phyloP scores from a whole-genome alignment of 2,329 filamentous ascomycete genomes.

The Exophiala sp. region DNA sequence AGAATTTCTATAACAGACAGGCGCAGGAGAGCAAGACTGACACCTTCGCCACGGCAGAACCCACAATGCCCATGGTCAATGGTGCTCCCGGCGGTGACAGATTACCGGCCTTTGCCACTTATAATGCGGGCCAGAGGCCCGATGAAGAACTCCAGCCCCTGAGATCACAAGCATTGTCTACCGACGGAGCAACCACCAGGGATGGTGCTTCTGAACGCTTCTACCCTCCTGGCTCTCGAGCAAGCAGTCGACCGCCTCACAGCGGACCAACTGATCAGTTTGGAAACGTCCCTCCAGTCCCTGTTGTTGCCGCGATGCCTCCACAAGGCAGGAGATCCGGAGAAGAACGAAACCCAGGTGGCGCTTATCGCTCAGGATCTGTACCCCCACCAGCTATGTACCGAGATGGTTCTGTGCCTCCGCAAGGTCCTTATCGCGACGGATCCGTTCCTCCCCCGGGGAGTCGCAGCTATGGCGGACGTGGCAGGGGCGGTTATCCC shows the following conservation, averaged over 20 bases:
- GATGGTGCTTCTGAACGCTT: conserved; percentile 31
- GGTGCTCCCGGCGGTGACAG: conserved; percentile 53
- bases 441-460: conserved; percentile 28
- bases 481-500: conserved; percentile 56
- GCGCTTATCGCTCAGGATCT: conserved; percentile 17
- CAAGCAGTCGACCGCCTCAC: conserved; percentile 33
- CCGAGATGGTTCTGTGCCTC: too few relatives aligned
- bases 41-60: conserved; percentile 52
- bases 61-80: conserved; percentile 58
- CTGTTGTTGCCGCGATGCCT: conserved; percentile 28
- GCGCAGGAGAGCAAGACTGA: conserved; percentile 33
- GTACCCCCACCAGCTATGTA: neutral
- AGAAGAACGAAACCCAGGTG: conserved; percentile 14
- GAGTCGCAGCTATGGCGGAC: conserved; percentile 44
- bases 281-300: conserved; percentile 37
- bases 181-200: conserved; percentile 18
- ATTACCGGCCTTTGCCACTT: conserved; percentile 47
- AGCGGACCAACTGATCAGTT: conserved; percentile 35
- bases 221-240: conserved; percentile 30
- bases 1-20: conserved; percentile 77
- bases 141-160: conserved; percentile 24
- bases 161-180: conserved; percentile 18
- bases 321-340: conserved; percentile 16
- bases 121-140: conserved; percentile 28
- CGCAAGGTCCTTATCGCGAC: conserved; percentile 14